A percentile compares a stretch with the other conserved stretches of the same genome.
These are phyloP conservation scores for Paxillus involutus DNA, from an alignment of 768 basidiomycete genomes.

Conservation along the genomic window DNA sequence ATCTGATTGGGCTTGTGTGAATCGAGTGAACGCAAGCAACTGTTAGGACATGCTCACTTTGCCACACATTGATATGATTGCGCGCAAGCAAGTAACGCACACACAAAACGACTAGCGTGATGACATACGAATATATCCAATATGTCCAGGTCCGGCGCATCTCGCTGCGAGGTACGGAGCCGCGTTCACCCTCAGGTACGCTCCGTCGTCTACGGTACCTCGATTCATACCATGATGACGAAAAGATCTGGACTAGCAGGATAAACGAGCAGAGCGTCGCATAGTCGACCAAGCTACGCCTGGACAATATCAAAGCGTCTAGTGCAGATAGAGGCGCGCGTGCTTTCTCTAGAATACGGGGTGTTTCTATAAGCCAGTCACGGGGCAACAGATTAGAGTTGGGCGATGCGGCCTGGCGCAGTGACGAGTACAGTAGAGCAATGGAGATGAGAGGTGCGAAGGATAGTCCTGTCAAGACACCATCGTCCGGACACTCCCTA, in stretches of 20 bases:
- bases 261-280: constrained; percentile 80
- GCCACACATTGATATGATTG: constrained; percentile 59
- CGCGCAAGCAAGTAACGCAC: constrained; percentile 46
- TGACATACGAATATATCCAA: constrained; percentile 57
- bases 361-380: constrained; percentile 79
- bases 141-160: constrained; percentile 61
- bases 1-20: constrained; percentile 45
- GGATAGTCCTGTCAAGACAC: constrained; percentile 80
- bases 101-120: constrained; percentile 49
- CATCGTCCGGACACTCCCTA: constrained; percentile 84
- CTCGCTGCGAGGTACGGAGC: constrained; percentile 77
- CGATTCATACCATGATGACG: constrained; percentile 75
- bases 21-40: background rate
- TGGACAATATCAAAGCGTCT: constrained; percentile 61
- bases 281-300: constrained; percentile 76
- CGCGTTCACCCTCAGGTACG: constrained; percentile 65
- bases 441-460: constrained; percentile 79
- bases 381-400: constrained; percentile 43
- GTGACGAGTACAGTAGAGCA: constrained; percentile 59
- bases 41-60: constrained; percentile 48
- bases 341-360: constrained; percentile 51
- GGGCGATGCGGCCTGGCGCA: constrained; percentile 34
- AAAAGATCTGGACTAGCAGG: constrained; percentile 73
- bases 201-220: constrained; percentile 40
- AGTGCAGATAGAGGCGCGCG: constrained; percentile 43